These are phyloP conservation scores for Monosporozyma unispora DNA, from an alignment of 805 yeast species.

Conservation along the genomic window DNA sequence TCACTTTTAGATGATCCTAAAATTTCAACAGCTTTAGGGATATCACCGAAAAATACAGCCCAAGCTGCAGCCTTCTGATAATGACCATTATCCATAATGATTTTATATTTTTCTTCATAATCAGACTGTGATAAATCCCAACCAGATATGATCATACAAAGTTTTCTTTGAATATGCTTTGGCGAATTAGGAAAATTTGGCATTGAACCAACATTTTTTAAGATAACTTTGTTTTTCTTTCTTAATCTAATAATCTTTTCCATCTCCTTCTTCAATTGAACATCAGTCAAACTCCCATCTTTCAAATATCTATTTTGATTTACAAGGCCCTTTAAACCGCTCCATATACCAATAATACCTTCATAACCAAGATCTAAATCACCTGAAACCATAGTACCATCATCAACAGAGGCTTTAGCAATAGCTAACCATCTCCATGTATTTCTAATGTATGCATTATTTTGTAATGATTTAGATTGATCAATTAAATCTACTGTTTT, in stretches of 20 bases:
- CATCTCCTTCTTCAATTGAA: constrained; percentile 28
- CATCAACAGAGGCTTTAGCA: constrained; percentile 53
- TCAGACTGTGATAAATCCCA: constrained; percentile 78
- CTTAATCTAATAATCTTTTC: constrained; percentile 36
- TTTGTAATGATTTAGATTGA: constrained; percentile 40
- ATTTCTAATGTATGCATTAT: constrained; percentile 49
- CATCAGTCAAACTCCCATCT: constrained; percentile 23
- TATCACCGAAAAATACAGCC: constrained; percentile 93
- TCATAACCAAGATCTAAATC: constrained; percentile 74
- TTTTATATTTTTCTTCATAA: constrained; percentile 56
- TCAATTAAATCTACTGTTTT: constrained; percentile 54
- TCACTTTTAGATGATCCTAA: constrained; percentile 66
- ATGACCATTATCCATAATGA: constrained; percentile 48
- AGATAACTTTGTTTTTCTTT: constrained; percentile 18
- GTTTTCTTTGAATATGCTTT: constrained; percentile 54
- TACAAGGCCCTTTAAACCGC: constrained; percentile 48
- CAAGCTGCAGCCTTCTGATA: constrained; percentile 93
- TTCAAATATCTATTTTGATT: constrained; percentile 40
- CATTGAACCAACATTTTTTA: constrained; percentile 16
- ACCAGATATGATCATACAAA: constrained; percentile 79
- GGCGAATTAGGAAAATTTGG: constrained; percentile 20
- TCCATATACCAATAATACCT: constrained; percentile 89
- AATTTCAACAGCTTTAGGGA: constrained; percentile 70
- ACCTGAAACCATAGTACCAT: constrained; percentile 59
- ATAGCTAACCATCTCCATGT: constrained; percentile 90